These are phyloP conservation scores for Mycena maculata DNA, from an alignment of 768 basidiomycete genomes.

Conservation along the genomic window DNA sequence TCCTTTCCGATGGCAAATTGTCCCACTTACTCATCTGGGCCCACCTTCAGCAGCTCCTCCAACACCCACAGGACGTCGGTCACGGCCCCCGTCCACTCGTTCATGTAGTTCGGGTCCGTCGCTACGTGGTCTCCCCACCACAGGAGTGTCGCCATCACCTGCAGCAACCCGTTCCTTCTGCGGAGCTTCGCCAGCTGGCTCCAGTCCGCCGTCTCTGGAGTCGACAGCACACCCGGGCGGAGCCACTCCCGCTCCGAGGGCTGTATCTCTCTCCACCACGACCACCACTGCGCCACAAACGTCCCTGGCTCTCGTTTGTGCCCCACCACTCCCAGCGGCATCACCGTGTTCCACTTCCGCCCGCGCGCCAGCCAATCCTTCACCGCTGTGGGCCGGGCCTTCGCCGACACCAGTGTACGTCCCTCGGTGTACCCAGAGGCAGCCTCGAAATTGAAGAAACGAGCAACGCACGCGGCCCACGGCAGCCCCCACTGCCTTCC, in stretches of 20 bases:
- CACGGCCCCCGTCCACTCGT: background rate
- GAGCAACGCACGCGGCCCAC: background rate
- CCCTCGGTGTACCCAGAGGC: background rate
- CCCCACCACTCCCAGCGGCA: background rate
- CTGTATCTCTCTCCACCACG: constrained; percentile 3
- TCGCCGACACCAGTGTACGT: background rate
- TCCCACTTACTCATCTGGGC: background rate
- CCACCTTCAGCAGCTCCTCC: background rate
- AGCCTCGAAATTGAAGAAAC: constrained; percentile 3
- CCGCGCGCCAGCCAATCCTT: background rate
- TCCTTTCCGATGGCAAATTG: background rate
- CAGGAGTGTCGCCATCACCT: background rate
- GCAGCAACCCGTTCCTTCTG: background rate
- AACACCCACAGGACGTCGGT: background rate
- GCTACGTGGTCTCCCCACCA: constrained; percentile 13
- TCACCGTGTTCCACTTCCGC: background rate
- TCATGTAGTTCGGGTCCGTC: background rate
- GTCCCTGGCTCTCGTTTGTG: no score
- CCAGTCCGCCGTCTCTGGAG: background rate
- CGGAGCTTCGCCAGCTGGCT: background rate
- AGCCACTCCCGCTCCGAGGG: background rate
- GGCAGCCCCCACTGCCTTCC: background rate
- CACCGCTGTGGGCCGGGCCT: background rate
- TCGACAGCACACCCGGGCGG: background rate
- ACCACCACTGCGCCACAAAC: background rate